phyloP scores from a whole-genome alignment of 2,329 filamentous ascomycete species.

The Talaromyces marneffei region DNA sequence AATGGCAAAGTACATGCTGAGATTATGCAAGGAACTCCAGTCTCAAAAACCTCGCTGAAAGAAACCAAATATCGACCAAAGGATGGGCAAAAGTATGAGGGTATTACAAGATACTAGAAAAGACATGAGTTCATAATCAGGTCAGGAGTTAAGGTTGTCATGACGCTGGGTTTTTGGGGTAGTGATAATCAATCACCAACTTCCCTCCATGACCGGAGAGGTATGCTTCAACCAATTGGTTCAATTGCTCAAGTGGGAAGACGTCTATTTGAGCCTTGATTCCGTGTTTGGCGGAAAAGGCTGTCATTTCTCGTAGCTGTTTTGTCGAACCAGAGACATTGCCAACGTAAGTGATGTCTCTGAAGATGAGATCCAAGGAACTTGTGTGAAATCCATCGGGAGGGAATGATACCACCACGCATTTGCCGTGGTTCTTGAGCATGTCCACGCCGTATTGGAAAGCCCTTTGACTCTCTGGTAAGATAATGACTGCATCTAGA shows the following conservation, averaged over 20 bases:
- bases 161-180: neutral
- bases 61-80: neutral
- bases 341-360: conserved; percentile 21
- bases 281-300: conserved; percentile 19
- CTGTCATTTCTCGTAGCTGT: conserved; percentile 20
- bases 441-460: conserved; percentile 16
- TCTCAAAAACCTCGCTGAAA: neutral
- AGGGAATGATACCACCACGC: conserved; percentile 45
- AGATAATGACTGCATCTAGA: conserved; percentile 43
- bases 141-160: neutral
- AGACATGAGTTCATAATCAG: neutral
- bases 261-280: conserved; percentile 18
- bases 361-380: conserved; percentile 21
- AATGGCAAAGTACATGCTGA: neutral
- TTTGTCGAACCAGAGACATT: conserved; percentile 20
- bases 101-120: neutral
- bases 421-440: conserved; percentile 34
- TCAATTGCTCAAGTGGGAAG: conserved; percentile 20
- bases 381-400: conserved; percentile 24
- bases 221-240: conserved; percentile 20
- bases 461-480: conserved; percentile 30
- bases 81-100: neutral
- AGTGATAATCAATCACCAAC: conserved; percentile 17
- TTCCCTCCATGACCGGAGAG: conserved; percentile 18
- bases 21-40: neutral